Evolutionary conservation across 257 asterid genomes (phyloP).

Genomic region (Solanum gracilifrons): DNA sequence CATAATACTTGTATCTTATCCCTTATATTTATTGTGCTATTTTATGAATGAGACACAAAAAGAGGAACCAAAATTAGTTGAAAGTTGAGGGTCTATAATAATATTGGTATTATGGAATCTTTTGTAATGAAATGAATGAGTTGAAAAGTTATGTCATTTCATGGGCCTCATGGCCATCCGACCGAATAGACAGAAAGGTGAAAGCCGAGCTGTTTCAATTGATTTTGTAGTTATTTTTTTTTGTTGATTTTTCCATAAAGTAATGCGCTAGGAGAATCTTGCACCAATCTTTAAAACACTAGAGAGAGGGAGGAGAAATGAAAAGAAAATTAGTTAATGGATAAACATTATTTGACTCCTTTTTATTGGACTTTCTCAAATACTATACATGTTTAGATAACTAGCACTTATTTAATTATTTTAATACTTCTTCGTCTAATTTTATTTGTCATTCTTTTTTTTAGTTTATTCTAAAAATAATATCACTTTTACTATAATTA

Average conservation of each 20-base stretch:
- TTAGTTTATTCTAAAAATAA: too few species aligned
- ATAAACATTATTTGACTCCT: background rate
- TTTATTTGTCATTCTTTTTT: too few species aligned
- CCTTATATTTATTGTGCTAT: background rate
- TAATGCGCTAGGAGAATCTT: slow-evolving; percentile 37
- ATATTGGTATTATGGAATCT: background rate
- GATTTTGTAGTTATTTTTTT: slow-evolving; percentile 16
- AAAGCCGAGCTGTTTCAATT: slow-evolving; percentile 27
- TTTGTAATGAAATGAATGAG: background rate
- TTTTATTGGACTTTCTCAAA: background rate
- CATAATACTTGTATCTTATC: too few species aligned
- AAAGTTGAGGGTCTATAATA: background rate
- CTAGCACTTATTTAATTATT: too few species aligned
- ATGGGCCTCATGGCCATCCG: background rate
- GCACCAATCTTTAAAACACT: slow-evolving; percentile 36
- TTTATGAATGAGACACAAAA: background rate
- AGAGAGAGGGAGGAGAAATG: background rate
- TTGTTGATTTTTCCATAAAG: slow-evolving; percentile 24
- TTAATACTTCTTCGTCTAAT: too few species aligned
- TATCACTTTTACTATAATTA: too few species aligned
- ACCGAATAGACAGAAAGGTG: slow-evolving; percentile 32
- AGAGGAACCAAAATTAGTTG: background rate
- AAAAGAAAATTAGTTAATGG: background rate
- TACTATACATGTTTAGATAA: background rate
- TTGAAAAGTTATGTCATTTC: background rate